A percentile compares a stretch with the other conserved stretches of the same genome.
Evolutionary conservation across 192 early-diverging fungal species (phyloP).

Genomic region (Lobosporangium transversale): DNA sequence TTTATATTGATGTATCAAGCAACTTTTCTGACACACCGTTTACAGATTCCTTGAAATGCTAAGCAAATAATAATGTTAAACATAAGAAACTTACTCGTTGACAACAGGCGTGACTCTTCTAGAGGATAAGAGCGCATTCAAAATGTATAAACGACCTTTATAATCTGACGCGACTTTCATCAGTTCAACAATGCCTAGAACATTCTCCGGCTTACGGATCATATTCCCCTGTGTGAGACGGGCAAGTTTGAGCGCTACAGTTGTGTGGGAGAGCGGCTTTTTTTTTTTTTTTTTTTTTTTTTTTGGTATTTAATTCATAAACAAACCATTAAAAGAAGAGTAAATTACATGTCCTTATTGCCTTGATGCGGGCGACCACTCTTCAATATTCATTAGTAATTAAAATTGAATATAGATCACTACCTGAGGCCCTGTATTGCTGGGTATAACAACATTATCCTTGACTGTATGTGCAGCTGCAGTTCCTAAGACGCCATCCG

Average conservation of each 20-base stretch:
- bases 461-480: background rate
- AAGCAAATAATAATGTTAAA: background rate
- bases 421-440: background rate
- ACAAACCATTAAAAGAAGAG: background rate
- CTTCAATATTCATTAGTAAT: background rate
- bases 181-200: conserved; percentile 3
- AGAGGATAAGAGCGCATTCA: conserved; percentile 23
- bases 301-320: background rate
- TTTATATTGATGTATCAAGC: too few species aligned
- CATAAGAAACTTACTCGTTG: conserved; percentile 7
- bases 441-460: background rate
- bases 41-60: background rate
- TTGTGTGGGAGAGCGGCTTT: background rate
- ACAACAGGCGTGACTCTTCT: conserved; percentile 5
- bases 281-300: too few species aligned
- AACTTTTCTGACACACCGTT: too few species aligned
- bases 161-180: conserved; percentile 13
- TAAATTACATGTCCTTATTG: background rate
- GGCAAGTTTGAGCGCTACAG: conserved; percentile 1
- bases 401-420: background rate
- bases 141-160: conserved; percentile 18
- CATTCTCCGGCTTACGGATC: conserved; percentile 11
- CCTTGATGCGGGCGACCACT: too few species aligned
- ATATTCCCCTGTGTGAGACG: conserved; percentile 13
- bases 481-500: background rate